Conservation (phyloP, 2,329 filamentous ascomycete genomes). For the Beauveria scarabaeidicola region DNA sequence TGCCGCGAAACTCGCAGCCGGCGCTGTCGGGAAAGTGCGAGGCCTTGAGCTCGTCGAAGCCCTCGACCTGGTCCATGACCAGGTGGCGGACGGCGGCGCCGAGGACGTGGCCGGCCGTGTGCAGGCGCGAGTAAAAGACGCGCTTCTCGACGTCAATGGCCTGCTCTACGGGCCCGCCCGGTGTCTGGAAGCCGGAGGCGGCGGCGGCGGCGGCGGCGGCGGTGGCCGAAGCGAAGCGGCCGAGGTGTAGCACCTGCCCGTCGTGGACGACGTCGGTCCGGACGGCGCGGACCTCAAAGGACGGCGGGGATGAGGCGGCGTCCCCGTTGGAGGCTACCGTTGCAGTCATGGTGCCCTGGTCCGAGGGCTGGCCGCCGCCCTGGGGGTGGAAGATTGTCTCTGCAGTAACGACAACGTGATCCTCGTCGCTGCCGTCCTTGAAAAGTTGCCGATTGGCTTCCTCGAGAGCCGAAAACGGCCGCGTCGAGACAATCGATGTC, state of each 20-base stretch:
- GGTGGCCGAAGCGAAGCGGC: conserved; percentile 37
- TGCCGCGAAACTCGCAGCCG: conserved; percentile 57
- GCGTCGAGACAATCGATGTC: conserved; percentile 37
- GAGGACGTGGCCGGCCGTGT: conserved; percentile 67
- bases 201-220: conserved; percentile 12
- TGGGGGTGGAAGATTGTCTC: conserved; percentile 69
- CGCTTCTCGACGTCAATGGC: conserved; percentile 53
- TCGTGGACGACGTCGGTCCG: conserved; percentile 43
- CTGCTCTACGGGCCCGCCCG: conserved; percentile 42
- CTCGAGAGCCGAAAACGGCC: conserved; percentile 40
- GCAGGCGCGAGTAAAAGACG: conserved; percentile 55
- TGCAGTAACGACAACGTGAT: conserved; percentile 51
- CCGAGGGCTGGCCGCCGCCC: conserved; percentile 65
- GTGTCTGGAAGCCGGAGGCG: conserved; percentile 23
- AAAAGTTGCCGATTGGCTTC: conserved; percentile 46
- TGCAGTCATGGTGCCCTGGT: conserved; percentile 48
- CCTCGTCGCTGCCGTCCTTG: conserved; percentile 43
- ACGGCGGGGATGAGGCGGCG: conserved; percentile 8
- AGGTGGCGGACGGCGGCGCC: conserved; percentile 57
- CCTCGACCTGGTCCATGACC: conserved; percentile 39
- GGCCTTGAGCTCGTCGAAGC: conserved; percentile 60
- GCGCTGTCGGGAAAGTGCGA: conserved; percentile 62
- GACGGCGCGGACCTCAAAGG: conserved; percentile 48
- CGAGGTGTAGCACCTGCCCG: conserved; percentile 57
- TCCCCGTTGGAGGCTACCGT: conserved; percentile 13